Base-by-base conservation (phyloP, 306 rosid genomes). In the Begonia peltatifolia region DNA sequence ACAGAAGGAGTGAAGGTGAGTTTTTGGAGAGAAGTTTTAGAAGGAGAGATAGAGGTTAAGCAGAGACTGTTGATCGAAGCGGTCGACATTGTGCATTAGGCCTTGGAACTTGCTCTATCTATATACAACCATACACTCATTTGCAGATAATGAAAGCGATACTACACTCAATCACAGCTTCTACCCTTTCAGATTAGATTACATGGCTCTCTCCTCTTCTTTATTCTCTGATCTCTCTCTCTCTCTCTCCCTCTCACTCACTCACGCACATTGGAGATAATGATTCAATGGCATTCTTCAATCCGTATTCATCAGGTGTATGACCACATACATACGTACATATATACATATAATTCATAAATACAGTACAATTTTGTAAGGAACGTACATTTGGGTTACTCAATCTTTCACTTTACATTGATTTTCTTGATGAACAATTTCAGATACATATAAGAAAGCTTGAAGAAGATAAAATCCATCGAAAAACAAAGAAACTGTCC, bases 141-240 rank as follows among this genome's bases (percentile, higher is more conserved):
- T 10, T 9, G 30, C 38, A 30, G 87, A 84, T 79, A 76, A 81
- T 38, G 97, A 89, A 76, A 82, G 60, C 25, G 95, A 90, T 69
- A 75, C 80, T 65, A 49, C 52, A 63, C 7, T 70, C 41, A 74
- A 83, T 36, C 71, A 80, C 76, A 78, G 79, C 90, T 82, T 82
- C 84, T 74, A 63, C 69, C 73, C 61, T 80, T 68, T 47, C 15
- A 56, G 99, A 86, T 83, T 61, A 85, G 94, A 84, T 65, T 80
- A 78, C 76, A 48, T 44, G 22, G 9, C 9, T 57, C 9, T 47
- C 66, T 59, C 47, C 47, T 46, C 23, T 11, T 25, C 43, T 5
- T 41, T 3, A 20, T 20, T 20, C 23, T 2, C 4, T 20, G 23
- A 46, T 46, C 1, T 12, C 16, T 47, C 12, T 47, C 16, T 17